Evolutionary conservation across 164 flowering plant species (phyloP).

Genomic region (Liquidambar formosana): DNA sequence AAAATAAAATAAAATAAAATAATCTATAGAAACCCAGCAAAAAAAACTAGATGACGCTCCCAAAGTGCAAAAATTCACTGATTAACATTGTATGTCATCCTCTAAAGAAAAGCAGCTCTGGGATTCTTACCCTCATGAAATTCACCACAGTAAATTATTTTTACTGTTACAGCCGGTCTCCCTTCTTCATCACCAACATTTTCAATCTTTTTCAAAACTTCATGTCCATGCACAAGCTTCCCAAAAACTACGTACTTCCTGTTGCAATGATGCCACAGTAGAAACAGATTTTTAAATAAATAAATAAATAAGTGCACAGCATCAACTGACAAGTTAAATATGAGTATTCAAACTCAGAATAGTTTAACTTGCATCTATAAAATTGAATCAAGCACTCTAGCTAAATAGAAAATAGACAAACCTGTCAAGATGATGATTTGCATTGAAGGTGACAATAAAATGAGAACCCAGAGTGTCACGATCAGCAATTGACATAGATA

Average conservation of each 20-base stretch:
- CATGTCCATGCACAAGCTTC: slow-evolving; percentile 76
- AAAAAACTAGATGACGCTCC: no score
- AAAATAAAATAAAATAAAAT: no score
- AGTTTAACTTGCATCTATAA: background rate
- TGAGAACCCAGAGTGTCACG: slow-evolving; percentile 79
- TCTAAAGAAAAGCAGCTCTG: slow-evolving; percentile 8
- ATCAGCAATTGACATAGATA: slow-evolving; percentile 87
- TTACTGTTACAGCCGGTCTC: slow-evolving; percentile 65
- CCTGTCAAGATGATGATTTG: slow-evolving; percentile 88
- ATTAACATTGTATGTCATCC: slow-evolving; percentile 5
- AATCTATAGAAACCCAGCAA: no score
- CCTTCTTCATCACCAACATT: slow-evolving; percentile 72
- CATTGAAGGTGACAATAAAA: slow-evolving; percentile 73
- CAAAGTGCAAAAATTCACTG: no score
- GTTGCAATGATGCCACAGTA: slow-evolving; percentile 15
- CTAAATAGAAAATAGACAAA: slow-evolving; percentile 22
- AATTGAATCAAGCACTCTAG: slow-evolving; percentile 2
- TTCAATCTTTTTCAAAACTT: slow-evolving; percentile 77
- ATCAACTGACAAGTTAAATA: background rate
- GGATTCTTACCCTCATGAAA: slow-evolving; percentile 43
- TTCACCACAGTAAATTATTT: slow-evolving; percentile 87
- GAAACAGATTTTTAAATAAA: background rate
- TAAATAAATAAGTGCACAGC: background rate
- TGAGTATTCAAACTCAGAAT: no score
- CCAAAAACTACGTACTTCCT: slow-evolving; percentile 92